Base-by-base conservation (phyloP, 257 asterid species). In the Fraxinus americana region DNA sequence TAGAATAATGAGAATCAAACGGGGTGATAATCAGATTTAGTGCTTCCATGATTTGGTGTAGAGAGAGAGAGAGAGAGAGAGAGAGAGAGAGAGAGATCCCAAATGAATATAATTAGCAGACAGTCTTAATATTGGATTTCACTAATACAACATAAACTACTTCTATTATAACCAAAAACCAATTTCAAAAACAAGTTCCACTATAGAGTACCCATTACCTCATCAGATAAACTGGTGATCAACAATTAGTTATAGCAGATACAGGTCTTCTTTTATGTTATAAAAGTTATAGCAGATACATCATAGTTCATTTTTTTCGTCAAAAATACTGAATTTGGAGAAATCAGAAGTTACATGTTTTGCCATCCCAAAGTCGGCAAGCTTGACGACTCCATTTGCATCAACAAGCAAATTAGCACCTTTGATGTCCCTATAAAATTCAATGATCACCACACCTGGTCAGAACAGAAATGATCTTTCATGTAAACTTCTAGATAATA, bases 291-390 rank as follows among this genome's bases (percentile, higher is more conserved):
- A 30, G 34, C 34, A 30, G 34, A 30, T 30, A 30, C 23, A 45
- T 36, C 39, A 41, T 11, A 77, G 27, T 30, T 21, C 23, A 38
- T n/a, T 10, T 19, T 14, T 34, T 38, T 75, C 35, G 1, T 21
- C 59, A 59, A 27, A 41, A 19, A 68, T 1, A 76, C 75, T 29
- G 67, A 77, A 82, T 21, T 67, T 29, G 27, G 67, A 77, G 78
- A 78, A 68, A 34, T 35, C 34, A 75, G 78, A 80, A 84, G 97
- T 88, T 74, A 94, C 98, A 79, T 90, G 97, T 78, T 94, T 94
- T 76, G 98, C 96, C 98, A 90, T 90, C 83, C 98, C 98, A 83
- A 94, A 94, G 82, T 94, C 98, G 12, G 97, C 97, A 80, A 94
- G 98, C 90, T 94, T 94, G 68, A 94, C 97, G 39, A 94, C 97